Percentiles rank a stretch among this genome's conserved stretches.
These are phyloP conservation scores for Didymella segeticola DNA, from an alignment of 2,329 filamentous ascomycete genomes.

Conservation along the genomic window DNA sequence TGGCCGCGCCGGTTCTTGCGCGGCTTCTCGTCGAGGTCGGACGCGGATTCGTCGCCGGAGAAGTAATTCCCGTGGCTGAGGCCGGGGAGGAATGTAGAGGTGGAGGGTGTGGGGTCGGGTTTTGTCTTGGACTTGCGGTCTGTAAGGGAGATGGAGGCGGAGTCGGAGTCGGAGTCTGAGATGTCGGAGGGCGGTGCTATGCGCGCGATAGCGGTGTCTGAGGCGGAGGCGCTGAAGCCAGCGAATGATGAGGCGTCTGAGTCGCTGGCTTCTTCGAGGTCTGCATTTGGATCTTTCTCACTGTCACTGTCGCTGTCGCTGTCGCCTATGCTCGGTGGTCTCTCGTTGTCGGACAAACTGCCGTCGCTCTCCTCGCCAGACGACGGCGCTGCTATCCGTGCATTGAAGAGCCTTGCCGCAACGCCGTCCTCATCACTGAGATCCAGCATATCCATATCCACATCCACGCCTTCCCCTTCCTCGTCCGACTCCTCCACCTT, in stretches of 20 bases:
- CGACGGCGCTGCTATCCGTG: constrained; percentile 50
- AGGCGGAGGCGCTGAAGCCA: constrained; percentile 12
- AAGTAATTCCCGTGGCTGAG: constrained; percentile 80
- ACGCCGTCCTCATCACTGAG: constrained; percentile 40
- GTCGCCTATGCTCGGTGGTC: constrained; percentile 42
- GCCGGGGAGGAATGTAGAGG: constrained; percentile 73
- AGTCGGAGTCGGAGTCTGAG: constrained; percentile 26
- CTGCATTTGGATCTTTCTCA: constrained; percentile 27
- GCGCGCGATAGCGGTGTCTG: constrained; percentile 5
- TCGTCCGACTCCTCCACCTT: constrained; percentile 6
- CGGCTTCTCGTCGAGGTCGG: constrained; percentile 60
- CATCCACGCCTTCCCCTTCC: constrained; percentile 20
- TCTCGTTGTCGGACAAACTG: constrained; percentile 35
- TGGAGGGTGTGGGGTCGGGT: constrained; percentile 26
- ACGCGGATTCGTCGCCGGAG: constrained; percentile 76
- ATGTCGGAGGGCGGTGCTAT: constrained; percentile 27
- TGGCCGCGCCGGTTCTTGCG: constrained; percentile 81
- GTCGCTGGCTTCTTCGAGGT: constrained; percentile 27
- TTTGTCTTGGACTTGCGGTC: constrained; percentile 25
- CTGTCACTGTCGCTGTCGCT: constrained; percentile 32
- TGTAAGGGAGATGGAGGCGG: constrained; percentile 11
- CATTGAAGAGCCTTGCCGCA: constrained; percentile 45
- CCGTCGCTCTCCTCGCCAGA: constrained; percentile 43
- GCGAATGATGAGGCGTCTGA: constrained; percentile 10
- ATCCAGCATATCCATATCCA: constrained; percentile 28